Conservation (phyloP, 2,329 filamentous ascomycete genomes). For the Macroventuria anomochaeta region DNA sequence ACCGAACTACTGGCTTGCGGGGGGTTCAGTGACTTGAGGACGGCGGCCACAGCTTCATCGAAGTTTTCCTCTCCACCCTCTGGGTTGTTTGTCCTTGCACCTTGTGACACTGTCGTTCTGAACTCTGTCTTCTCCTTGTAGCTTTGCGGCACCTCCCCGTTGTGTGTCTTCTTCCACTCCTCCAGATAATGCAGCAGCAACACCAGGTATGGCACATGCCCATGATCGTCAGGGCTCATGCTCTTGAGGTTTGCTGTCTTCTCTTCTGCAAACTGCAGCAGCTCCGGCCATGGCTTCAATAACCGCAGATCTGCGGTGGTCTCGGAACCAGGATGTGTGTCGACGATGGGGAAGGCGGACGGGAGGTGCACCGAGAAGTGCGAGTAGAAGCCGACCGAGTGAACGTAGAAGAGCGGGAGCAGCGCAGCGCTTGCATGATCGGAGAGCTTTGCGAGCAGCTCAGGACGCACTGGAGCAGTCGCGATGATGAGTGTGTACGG, state of each 20-base stretch:
- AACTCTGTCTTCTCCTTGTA: slow-evolving; percentile 91
- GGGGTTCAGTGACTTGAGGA: slow-evolving; percentile 81
- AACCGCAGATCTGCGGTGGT: slow-evolving; percentile 85
- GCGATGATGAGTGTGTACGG: slow-evolving; percentile 68
- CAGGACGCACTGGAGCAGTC: slow-evolving; percentile 63
- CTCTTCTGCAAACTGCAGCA: slow-evolving; percentile 69
- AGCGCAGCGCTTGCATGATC: slow-evolving; percentile 61
- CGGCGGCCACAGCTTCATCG: slow-evolving; percentile 85
- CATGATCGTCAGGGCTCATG: slow-evolving; percentile 81
- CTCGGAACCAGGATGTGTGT: slow-evolving; percentile 91
- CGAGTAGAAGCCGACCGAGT: slow-evolving; percentile 91
- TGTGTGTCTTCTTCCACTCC: slow-evolving; percentile 76
- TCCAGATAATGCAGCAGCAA: slow-evolving; percentile 83
- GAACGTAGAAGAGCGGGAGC: slow-evolving; percentile 79
- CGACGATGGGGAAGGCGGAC: slow-evolving; percentile 86
- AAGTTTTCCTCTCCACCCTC: slow-evolving; percentile 97
- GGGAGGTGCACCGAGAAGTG: slow-evolving; percentile 83
- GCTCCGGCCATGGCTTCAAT: slow-evolving; percentile 83
- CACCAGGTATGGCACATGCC: slow-evolving; percentile 86
- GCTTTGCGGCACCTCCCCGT: slow-evolving; percentile 70
- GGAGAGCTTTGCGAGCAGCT: slow-evolving; percentile 59
- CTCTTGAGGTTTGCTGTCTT: slow-evolving; percentile 73
- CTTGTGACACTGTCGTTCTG: slow-evolving; percentile 70
- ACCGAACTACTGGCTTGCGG: slow-evolving; percentile 73
- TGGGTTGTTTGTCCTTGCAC: slow-evolving; percentile 72